Conservation (phyloP, 2,329 filamentous ascomycete genomes). For the Colletotrichum euphorbiae region DNA sequence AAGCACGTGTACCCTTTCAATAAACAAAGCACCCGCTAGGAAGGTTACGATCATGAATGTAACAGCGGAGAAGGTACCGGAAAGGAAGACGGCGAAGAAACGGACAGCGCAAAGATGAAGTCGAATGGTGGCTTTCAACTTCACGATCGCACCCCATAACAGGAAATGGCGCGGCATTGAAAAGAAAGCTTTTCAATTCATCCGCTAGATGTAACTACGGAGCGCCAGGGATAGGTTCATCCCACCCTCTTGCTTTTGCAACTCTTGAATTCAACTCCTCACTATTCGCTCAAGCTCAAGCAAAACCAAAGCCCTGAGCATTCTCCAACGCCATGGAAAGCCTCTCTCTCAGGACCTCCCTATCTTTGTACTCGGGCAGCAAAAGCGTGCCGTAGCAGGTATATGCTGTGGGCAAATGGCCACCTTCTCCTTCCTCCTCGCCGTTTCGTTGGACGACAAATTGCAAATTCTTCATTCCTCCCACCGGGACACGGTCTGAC, state of each 20-base stretch:
- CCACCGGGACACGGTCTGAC: slow-evolving; percentile 88
- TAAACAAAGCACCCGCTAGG: too few relatives aligned
- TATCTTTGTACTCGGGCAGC: slow-evolving; percentile 82
- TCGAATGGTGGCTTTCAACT: too few relatives aligned
- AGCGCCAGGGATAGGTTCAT: slow-evolving; percentile 2
- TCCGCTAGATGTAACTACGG: background rate
- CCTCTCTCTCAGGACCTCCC: slow-evolving; percentile 77
- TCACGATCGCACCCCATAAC: too few relatives aligned
- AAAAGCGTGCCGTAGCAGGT: slow-evolving; percentile 94
- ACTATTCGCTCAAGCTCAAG: slow-evolving; percentile 53
- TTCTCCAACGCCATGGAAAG: slow-evolving; percentile 89
- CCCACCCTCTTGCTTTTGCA: slow-evolving; percentile 2
- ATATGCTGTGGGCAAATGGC: slow-evolving; percentile 83
- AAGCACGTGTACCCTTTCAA: too few relatives aligned
- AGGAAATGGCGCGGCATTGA: too few relatives aligned
- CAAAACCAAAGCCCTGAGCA: slow-evolving; percentile 88
- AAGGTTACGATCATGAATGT: too few relatives aligned
- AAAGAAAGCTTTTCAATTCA: background rate
- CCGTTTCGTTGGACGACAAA: slow-evolving; percentile 87
- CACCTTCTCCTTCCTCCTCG: slow-evolving; percentile 64
- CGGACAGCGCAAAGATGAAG: too few relatives aligned
- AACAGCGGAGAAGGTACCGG: too few relatives aligned
- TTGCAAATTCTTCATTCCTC: slow-evolving; percentile 82
- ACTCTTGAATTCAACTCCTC: slow-evolving; percentile 16
- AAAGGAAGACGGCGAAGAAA: too few relatives aligned